phyloP scores from a whole-genome alignment of 2,329 filamentous ascomycete genomes.

The Lomentospora prolificans region DNA sequence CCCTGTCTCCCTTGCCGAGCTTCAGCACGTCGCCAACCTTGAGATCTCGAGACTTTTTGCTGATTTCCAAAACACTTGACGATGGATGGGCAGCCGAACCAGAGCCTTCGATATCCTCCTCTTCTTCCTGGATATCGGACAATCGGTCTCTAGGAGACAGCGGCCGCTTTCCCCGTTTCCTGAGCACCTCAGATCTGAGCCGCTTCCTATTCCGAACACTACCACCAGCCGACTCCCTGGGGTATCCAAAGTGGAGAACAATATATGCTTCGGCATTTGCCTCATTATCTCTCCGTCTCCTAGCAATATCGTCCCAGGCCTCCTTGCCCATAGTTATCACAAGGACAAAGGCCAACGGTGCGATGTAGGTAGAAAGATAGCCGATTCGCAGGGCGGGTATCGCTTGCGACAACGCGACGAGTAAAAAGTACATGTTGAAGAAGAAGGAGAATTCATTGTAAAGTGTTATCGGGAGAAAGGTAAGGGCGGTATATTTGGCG shows the following conservation, averaged over 20 bases:
- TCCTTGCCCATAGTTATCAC: constrained; percentile 91
- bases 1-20: constrained; percentile 80
- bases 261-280: constrained; percentile 88
- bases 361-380: constrained; percentile 90
- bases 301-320: constrained; percentile 82
- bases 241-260: constrained; percentile 61
- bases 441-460: constrained; percentile 99
- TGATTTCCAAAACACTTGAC: constrained; percentile 52
- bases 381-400: constrained; percentile 86
- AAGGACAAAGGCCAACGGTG: constrained; percentile 83
- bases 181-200: constrained; percentile 4
- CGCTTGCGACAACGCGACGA: constrained; percentile 88
- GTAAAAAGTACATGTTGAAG: constrained; percentile 97
- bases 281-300: constrained; percentile 79
- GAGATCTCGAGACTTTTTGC: constrained; percentile 76
- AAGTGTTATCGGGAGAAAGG: constrained; percentile 84
- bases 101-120: constrained; percentile 40
- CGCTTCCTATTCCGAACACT: constrained; percentile 32
- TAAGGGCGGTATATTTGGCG: constrained; percentile 93
- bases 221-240: constrained; percentile 23
- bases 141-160: constrained; percentile 24
- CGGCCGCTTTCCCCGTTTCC: constrained; percentile 7
- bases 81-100: constrained; percentile 29
- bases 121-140: constrained; percentile 62
- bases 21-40: constrained; percentile 95